Conservation (phyloP, 768 basidiomycete species). For the Lactarius psammicola region DNA sequence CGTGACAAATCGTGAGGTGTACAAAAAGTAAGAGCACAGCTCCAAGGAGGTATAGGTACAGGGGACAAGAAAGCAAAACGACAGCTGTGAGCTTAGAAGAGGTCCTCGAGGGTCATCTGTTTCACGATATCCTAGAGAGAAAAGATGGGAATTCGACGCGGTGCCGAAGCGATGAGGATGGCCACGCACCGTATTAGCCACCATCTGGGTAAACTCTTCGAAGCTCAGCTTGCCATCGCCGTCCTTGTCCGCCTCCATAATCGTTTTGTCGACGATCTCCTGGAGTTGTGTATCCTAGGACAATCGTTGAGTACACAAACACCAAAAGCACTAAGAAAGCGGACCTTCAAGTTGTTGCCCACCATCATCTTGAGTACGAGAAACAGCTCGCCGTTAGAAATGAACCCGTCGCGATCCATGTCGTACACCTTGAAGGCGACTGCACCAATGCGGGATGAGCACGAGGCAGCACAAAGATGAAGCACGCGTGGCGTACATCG, state of each 20-base stretch:
- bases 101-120: constrained; percentile 95
- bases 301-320: neutral
- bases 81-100: constrained; percentile 53
- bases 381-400: constrained; percentile 98
- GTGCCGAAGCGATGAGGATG: constrained; percentile 1
- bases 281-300: constrained; percentile 93
- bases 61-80: constrained; percentile 1
- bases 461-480: neutral
- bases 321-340: constrained; percentile 11
- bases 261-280: constrained; percentile 99
- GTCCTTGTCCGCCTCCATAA: constrained; percentile 99
- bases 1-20: constrained; percentile 5
- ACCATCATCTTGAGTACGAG: constrained; percentile 99
- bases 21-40: constrained; percentile 15
- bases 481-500: constrained; percentile 61
- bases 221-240: constrained; percentile 97
- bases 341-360: constrained; percentile 94
- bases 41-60: constrained; percentile 15
- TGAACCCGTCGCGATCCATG: constrained; percentile 95
- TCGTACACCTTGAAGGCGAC: constrained; percentile 99
- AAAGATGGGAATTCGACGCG: constrained; percentile 1
- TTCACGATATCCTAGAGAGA: constrained; percentile 86
- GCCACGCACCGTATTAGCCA: constrained; percentile 83
- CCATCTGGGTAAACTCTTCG: constrained; percentile 95
- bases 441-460: constrained; percentile 36